Base-by-base conservation (phyloP, 306 rosid genomes). In the Ceratonia siliqua region DNA sequence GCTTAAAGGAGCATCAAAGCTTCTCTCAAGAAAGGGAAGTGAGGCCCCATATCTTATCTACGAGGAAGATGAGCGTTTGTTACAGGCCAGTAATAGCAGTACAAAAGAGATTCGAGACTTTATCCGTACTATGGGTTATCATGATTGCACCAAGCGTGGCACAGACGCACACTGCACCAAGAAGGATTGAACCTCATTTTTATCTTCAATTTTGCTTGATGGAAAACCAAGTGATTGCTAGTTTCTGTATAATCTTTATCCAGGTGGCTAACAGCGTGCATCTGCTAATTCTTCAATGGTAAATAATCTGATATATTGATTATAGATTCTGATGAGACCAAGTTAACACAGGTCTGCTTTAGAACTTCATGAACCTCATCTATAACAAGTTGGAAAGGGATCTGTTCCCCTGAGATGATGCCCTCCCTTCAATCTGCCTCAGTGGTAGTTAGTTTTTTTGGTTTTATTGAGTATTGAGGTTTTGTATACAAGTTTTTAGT, bases 101-200 rank as follows among this genome's bases (percentile, higher is more conserved):
- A 33, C 91, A 5, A 82, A 77, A 72, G 92, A 89, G 79, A 91
- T 93, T 63, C 83, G 91, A 27, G 85, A 89, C 63, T 93, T 93
- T 70, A 86, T 93, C 2, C 83, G 14, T 2, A 81, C 79, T 71
- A 89, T 93, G 72, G 98, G 98, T 43, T 93, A 93, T 62, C 72
- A 70, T 63, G 83, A 86, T 66, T 93, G 97, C 80, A 89, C 88
- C 14, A 85, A 85, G 78, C 97, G 81, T 70, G 97, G 92, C 66
- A 89, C 96, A 7, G 98, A 93, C 82, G 97, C 98, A 12, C 98
- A 89, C 73, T 91, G 97, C 87, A 81, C 88, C 81, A 91, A 93
- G 84, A 83, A 82, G 76, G 86, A 73, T 75, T 86, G 81, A 78
- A 70, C 62, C 8, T 62, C 17, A 53, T 59, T 25, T 12, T 18